Percentiles rank a stretch among this genome's conserved stretches.
Conservation (phyloP, 208 protist species). For the Trypanosoma boissoni region DNA sequence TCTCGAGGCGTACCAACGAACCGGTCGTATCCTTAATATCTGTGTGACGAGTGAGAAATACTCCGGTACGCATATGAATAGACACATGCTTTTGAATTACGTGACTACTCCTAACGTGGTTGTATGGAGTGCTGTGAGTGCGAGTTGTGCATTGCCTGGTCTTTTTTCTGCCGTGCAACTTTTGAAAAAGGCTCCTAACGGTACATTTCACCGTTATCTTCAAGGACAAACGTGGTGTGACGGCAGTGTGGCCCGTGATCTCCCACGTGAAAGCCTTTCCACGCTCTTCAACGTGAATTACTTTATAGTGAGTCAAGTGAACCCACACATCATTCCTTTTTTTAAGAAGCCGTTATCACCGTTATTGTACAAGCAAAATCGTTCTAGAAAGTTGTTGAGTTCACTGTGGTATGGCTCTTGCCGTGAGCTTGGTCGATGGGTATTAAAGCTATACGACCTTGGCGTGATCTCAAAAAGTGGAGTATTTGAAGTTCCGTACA, state of each 20-base stretch:
- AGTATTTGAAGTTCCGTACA: slow-evolving; percentile 33
- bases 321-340: slow-evolving; percentile 83
- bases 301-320: slow-evolving; percentile 78
- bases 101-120: slow-evolving; percentile 78
- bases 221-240: slow-evolving; percentile 65
- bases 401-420: slow-evolving; percentile 29
- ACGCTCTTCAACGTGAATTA: slow-evolving; percentile 78
- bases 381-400: slow-evolving; percentile 21
- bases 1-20: slow-evolving; percentile 73
- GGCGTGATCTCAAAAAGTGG: slow-evolving; percentile 40
- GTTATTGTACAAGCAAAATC: slow-evolving; percentile 19
- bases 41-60: slow-evolving; percentile 59
- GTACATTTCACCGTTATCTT: slow-evolving; percentile 45
- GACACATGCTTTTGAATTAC: slow-evolving; percentile 78
- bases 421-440: slow-evolving; percentile 32
- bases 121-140: slow-evolving; percentile 72
- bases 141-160: slow-evolving; percentile 58
- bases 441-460: slow-evolving; percentile 39
- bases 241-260: slow-evolving; percentile 54
- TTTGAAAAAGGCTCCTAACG: slow-evolving; percentile 45
- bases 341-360: slow-evolving; percentile 31
- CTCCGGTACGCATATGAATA: slow-evolving; percentile 36
- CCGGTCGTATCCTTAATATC: slow-evolving; percentile 79
- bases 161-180: slow-evolving; percentile 72
- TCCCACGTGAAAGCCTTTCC: slow-evolving; percentile 56